Conservation (phyloP, 1,284 basidiomycete species). For the Sphaerobolus stellatus region DNA sequence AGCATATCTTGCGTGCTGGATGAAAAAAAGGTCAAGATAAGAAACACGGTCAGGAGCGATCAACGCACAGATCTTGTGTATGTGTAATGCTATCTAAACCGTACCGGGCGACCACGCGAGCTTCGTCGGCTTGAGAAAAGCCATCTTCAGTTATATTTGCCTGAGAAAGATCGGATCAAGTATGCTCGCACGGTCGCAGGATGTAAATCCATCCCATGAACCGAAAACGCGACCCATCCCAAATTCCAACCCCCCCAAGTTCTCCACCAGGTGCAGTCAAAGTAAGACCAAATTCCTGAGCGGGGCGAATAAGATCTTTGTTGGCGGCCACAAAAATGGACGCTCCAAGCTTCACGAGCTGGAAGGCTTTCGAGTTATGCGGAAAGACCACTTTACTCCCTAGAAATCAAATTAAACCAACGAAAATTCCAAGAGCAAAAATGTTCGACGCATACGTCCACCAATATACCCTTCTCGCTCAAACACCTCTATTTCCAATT, state of each 20-base stretch:
- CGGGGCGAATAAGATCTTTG: conserved; percentile 80
- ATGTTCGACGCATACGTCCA: conserved; percentile 61
- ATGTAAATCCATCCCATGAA: conserved; percentile 48
- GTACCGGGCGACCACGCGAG: conserved; percentile 78
- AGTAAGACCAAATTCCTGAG: conserved; percentile 75
- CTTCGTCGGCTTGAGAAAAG: no score
- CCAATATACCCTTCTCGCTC: conserved; percentile 77
- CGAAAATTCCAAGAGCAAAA: not conserved
- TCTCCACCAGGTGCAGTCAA: conserved; percentile 53
- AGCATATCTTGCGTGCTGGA: conserved; percentile 59
- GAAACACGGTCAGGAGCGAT: not conserved
- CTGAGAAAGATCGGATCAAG: no score
- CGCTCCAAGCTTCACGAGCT: conserved; percentile 81
- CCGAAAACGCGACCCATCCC: conserved; percentile 80
- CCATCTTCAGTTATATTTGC: no score
- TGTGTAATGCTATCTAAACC: conserved; percentile 69
- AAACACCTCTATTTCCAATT: conserved; percentile 80
- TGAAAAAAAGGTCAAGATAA: conserved; percentile 1
- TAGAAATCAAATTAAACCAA: conserved; percentile 25
- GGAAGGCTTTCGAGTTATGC: conserved; percentile 60
- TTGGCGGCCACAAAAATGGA: conserved; percentile 86
- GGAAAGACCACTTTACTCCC: conserved; percentile 79
- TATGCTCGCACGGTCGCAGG: no score
- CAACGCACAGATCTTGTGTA: conserved; percentile 55
- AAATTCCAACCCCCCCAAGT: conserved; percentile 61